Evolutionary conservation across 139 green algal species (phyloP).

Genomic region (Haematococcus sp.): DNA sequence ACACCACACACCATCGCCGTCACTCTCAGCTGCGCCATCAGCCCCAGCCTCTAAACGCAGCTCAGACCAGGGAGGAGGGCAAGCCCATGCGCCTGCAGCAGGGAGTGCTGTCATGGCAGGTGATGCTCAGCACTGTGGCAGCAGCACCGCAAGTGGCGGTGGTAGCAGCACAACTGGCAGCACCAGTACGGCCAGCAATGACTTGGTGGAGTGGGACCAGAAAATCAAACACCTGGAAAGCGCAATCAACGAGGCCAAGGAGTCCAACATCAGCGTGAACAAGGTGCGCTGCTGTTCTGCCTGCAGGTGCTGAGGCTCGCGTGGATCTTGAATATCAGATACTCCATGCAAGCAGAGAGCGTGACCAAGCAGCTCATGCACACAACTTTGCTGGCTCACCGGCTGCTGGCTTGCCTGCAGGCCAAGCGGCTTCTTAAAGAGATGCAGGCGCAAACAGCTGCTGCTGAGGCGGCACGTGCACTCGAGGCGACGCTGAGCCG

Average conservation of each 20-base stretch:
- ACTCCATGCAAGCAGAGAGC: too few relatives aligned
- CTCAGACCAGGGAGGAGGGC: background rate
- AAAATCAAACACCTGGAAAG: slow-evolving; percentile 51
- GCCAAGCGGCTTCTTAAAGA: slow-evolving; percentile 75
- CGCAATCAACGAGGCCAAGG: slow-evolving; percentile 59
- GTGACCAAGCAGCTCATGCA: too few relatives aligned
- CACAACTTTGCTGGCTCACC: too few relatives aligned
- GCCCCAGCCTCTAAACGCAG: background rate
- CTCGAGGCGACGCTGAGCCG: slow-evolving; percentile 54
- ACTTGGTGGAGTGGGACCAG: slow-evolving; percentile 23
- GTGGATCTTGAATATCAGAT: background rate
- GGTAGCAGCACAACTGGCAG: slow-evolving; percentile 2
- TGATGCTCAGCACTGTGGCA: background rate
- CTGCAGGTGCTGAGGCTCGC: too few relatives aligned
- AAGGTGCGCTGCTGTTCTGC: slow-evolving; percentile 31
- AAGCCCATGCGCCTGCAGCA: background rate
- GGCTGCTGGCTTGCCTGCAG: slow-evolving; percentile 10
- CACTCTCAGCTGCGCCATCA: background rate
- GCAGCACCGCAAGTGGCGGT: background rate
- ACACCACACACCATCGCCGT: background rate
- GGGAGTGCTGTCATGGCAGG: background rate
- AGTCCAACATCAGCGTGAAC: slow-evolving; percentile 59
- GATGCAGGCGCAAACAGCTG: slow-evolving; percentile 60
- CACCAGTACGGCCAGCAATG: slow-evolving; percentile 5
- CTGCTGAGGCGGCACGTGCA: slow-evolving; percentile 49